Percentiles rank a stretch among this genome's conserved stretches.
Conservation (phyloP, 2,329 filamentous ascomycete species). For the Sarocladiaceae sp. region DNA sequence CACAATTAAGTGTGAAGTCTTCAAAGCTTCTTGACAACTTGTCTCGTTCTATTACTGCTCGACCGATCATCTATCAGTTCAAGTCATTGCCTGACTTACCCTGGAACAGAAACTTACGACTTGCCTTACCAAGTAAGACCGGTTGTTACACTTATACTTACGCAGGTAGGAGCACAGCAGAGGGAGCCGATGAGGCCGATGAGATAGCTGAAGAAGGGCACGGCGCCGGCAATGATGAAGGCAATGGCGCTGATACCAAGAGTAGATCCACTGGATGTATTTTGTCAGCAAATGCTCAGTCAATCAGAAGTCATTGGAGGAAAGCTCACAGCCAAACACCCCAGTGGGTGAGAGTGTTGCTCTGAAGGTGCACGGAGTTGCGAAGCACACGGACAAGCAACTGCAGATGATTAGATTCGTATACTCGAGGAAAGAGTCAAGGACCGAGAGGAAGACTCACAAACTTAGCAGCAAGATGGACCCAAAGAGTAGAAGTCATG, state of each 20-base stretch:
- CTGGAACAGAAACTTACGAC: too few species aligned
- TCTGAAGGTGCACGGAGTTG: constrained; percentile 1
- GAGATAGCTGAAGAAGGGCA: constrained; percentile 21
- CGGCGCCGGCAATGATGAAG: constrained; percentile 17
- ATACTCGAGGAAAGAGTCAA: too few species aligned
- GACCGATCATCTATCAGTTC: too few species aligned
- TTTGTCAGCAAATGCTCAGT: background rate
- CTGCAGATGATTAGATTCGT: constrained; percentile 13
- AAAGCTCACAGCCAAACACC: constrained; percentile 14
- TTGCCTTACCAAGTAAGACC: too few species aligned
- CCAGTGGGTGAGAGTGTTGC: background rate
- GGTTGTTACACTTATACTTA: constrained; percentile 11
- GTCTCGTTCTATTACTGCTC: too few species aligned
- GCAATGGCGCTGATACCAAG: constrained; percentile 15
- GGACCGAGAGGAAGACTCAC: background rate
- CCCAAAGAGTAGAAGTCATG: constrained; percentile 19
- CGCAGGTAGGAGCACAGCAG: constrained; percentile 22
- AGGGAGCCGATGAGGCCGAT: constrained; percentile 19
- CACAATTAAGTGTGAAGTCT: too few species aligned
- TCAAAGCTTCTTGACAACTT: too few species aligned
- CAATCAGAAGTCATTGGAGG: background rate
- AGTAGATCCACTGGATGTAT: constrained; percentile 13
- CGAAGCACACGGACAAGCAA: constrained; percentile 15
- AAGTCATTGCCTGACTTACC: too few species aligned
- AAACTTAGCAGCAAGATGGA: constrained; percentile 18